phyloP scores from a whole-genome alignment of 2,329 filamentous ascomycete genomes.

The Zymoseptoria ardabiliae region DNA sequence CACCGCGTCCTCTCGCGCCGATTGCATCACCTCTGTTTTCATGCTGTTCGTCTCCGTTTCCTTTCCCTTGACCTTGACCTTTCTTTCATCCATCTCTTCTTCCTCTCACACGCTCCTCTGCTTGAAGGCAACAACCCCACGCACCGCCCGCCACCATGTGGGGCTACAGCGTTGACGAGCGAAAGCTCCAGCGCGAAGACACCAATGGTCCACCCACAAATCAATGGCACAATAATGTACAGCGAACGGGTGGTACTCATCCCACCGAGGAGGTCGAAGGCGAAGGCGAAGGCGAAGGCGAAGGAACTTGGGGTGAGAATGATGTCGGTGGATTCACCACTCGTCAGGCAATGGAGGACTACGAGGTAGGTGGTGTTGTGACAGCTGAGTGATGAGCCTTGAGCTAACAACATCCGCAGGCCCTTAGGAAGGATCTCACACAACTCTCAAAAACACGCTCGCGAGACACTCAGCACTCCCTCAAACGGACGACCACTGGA shows the following conservation, averaged over 20 bases:
- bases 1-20: not conserved
- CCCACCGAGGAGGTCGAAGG: constrained; percentile 25
- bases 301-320: constrained; percentile 57
- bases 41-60: not conserved
- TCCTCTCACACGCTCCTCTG: not conserved
- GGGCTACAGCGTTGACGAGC: constrained; percentile 22
- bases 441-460: constrained; percentile 43
- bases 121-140: not conserved
- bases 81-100: not conserved
- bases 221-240: constrained; percentile 15
- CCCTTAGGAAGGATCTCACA: constrained; percentile 49
- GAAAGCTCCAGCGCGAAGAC: constrained; percentile 16
- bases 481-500: constrained; percentile 11
- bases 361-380: constrained; percentile 32
- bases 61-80: not conserved
- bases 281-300: constrained; percentile 27
- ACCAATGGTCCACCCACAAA: constrained; percentile 10
- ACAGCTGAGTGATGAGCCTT: not conserved
- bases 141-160: constrained; percentile 16
- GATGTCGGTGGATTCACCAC: constrained; percentile 50
- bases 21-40: not conserved
- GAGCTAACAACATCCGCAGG: constrained; percentile 10
- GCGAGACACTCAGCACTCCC: constrained; percentile 20
- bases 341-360: constrained; percentile 51
- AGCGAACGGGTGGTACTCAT: constrained; percentile 13